Percentiles rank a stretch among this genome's conserved stretches.
phyloP scores from a whole-genome alignment of 441 rosid species.

The Isatis lusitanica region DNA sequence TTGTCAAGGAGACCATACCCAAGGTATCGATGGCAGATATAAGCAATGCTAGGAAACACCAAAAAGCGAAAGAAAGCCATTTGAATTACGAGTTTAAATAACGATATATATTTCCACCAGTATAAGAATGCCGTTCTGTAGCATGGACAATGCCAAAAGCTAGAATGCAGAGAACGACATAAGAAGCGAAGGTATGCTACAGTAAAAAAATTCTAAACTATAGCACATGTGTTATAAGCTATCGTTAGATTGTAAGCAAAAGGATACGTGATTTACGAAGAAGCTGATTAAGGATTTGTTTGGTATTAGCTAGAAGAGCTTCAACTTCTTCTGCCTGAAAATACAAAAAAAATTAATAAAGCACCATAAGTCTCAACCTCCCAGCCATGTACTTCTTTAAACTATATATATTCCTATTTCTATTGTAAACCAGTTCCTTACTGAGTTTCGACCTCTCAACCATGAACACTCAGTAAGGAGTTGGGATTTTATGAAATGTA shows the following conservation, averaged over 20 bases:
- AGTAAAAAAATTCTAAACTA: not conserved
- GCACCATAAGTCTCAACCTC: slow-evolving; percentile 14
- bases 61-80: not conserved
- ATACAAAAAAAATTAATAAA: slow-evolving; percentile 17
- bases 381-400: not conserved
- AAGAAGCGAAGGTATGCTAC: slow-evolving; percentile 14
- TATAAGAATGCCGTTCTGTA: not conserved
- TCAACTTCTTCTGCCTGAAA: slow-evolving; percentile 85
- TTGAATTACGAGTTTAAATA: not conserved
- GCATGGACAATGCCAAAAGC: slow-evolving; percentile 17
- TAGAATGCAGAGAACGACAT: slow-evolving; percentile 12
- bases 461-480: not conserved
- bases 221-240: not conserved
- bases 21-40: slow-evolving; percentile 1
- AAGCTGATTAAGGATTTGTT: slow-evolving; percentile 91
- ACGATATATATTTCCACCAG: not conserved
- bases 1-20: slow-evolving; percentile 51
- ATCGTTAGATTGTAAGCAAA: slow-evolving; percentile 1
- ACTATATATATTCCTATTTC: not conserved
- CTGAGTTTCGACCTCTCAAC: slow-evolving; percentile 8
- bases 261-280: slow-evolving; percentile 91
- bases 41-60: not conserved
- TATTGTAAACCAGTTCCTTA: not conserved
- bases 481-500: slow-evolving; percentile 8
- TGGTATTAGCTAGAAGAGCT: slow-evolving; percentile 91